These are phyloP conservation scores for Apiospora sp. DNA, from an alignment of 2,329 filamentous ascomycete species.

Conservation along the genomic window DNA sequence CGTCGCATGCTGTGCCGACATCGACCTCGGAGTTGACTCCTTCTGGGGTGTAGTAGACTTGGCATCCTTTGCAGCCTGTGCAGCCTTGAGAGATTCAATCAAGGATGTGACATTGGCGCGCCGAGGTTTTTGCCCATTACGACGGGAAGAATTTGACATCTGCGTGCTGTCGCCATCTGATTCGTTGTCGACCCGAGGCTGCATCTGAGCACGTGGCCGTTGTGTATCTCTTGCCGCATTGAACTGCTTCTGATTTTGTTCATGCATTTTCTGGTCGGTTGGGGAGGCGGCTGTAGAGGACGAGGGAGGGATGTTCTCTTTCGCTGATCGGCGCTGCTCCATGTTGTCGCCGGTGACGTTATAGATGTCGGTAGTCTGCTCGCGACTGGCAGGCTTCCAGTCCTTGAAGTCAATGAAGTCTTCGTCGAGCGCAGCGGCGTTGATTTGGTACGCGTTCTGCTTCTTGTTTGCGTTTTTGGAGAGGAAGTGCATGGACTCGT, in stretches of 20 bases:
- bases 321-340: slow-evolving; percentile 45
- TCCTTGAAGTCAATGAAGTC: slow-evolving; percentile 60
- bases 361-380: slow-evolving; percentile 46
- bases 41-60: slow-evolving; percentile 31
- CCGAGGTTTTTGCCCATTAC: slow-evolving; percentile 30
- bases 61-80: slow-evolving; percentile 36
- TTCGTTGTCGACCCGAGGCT: slow-evolving; percentile 61
- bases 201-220: slow-evolving; percentile 55
- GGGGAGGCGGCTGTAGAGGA: slow-evolving; percentile 46
- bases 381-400: slow-evolving; percentile 31
- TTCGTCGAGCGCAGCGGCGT: slow-evolving; percentile 50
- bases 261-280: slow-evolving; percentile 53
- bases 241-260: slow-evolving; percentile 32
- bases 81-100: slow-evolving; percentile 42
- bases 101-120: slow-evolving; percentile 45
- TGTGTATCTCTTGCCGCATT: slow-evolving; percentile 25
- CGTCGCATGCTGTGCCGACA: slow-evolving; percentile 30
- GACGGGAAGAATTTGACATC: slow-evolving; percentile 17
- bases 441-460: slow-evolving; percentile 39
- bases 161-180: slow-evolving; percentile 48
- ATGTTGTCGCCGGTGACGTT: slow-evolving; percentile 35
- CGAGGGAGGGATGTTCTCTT: slow-evolving; percentile 55
- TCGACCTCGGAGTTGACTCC: background rate
- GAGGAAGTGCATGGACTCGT: slow-evolving; percentile 48
- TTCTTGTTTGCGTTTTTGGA: slow-evolving; percentile 30